Conservation (phyloP, 2,329 filamentous ascomycete species). For the Microdochium nivale region DNA sequence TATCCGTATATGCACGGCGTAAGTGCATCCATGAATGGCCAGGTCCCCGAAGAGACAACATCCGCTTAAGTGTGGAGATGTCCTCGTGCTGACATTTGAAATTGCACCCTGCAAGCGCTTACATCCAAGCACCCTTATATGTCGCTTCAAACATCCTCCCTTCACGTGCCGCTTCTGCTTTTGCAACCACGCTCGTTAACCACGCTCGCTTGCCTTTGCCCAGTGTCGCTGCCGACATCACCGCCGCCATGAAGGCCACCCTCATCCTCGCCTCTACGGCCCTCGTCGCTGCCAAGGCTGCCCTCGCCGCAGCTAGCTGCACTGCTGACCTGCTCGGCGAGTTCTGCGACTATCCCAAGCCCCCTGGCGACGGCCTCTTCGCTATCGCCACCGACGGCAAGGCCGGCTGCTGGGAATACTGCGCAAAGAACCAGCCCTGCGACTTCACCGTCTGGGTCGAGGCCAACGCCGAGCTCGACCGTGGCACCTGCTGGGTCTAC, state of each 20-base stretch:
- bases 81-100: too few species aligned
- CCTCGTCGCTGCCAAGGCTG: neutral
- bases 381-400: conserved; percentile 14
- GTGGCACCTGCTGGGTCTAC: conserved; percentile 20
- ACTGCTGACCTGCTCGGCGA: conserved; percentile 15
- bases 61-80: too few species aligned
- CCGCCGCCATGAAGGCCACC: neutral
- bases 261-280: neutral
- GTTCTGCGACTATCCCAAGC: conserved; percentile 17
- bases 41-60: too few species aligned
- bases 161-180: too few species aligned
- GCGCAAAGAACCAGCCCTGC: conserved; percentile 18
- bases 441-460: conserved; percentile 18
- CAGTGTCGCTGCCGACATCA: neutral
- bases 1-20: too few species aligned
- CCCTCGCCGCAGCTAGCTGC: conserved; percentile 11
- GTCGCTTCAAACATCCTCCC: too few species aligned
- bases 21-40: too few species aligned
- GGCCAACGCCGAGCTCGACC: conserved; percentile 16
- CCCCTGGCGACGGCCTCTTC: conserved; percentile 5
- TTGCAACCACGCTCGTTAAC: neutral
- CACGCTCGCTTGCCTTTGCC: neutral
- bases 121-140: too few species aligned
- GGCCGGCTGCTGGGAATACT: conserved; percentile 19
- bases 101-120: too few species aligned